phyloP scores from a whole-genome alignment of 192 early-diverging fungal genomes.

The Linnemannia zychae region DNA sequence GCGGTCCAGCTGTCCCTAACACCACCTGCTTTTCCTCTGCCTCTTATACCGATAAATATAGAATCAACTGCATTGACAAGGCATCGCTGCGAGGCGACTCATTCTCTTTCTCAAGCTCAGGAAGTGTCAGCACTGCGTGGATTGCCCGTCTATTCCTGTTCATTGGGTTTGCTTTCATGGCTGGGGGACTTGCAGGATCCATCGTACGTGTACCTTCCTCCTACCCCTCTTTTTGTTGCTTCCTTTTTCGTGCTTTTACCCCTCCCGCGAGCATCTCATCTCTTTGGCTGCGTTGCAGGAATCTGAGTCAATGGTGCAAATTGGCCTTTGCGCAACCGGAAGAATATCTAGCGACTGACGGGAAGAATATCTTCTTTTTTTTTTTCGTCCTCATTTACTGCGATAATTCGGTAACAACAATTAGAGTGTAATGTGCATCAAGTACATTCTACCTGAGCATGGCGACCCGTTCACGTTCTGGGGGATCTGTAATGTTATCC shows the following conservation, averaged over 20 bases:
- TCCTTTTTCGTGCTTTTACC: not conserved
- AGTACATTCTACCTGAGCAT: conserved; percentile 33
- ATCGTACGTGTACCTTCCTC: conserved; percentile 49
- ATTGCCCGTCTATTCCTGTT: conserved; percentile 68
- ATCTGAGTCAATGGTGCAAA: too few species aligned
- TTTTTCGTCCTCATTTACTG: too few species aligned
- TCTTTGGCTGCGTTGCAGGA: too few species aligned
- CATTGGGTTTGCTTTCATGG: conserved; percentile 71
- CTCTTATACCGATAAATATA: conserved; percentile 21
- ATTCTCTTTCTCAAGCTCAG: conserved; percentile 58
- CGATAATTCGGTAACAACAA: too few species aligned
- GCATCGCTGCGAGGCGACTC: conserved; percentile 59
- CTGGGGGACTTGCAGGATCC: conserved; percentile 70
- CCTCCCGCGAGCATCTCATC: not conserved
- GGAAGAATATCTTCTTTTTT: too few species aligned
- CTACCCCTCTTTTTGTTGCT: not conserved
- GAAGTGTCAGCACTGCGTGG: conserved; percentile 57
- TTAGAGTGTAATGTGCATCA: conserved; percentile 36
- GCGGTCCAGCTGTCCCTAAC: too few species aligned
- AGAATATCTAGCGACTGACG: too few species aligned
- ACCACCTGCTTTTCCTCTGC: not conserved
- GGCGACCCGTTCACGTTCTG: conserved; percentile 42
- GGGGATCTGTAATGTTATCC: conserved; percentile 53
- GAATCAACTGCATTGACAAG: conserved; percentile 69
- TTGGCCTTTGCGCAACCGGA: too few species aligned